Evolutionary conservation across 1,284 basidiomycete genomes (phyloP), one percentile per base, ranked within the genome.

Genomic region (Ustilago xerochloae): DNA sequence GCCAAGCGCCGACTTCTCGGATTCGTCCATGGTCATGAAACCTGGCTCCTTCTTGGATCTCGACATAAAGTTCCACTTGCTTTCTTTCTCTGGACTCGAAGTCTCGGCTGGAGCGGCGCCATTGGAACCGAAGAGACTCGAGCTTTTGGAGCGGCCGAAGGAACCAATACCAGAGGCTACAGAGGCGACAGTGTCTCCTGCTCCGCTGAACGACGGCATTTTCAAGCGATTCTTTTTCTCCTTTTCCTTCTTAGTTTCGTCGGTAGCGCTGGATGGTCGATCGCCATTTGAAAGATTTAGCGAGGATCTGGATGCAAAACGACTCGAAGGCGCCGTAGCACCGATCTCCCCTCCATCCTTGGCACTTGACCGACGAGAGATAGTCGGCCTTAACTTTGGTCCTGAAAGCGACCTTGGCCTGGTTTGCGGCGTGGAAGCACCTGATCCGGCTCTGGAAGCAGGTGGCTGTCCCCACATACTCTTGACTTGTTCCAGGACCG

Each of bases 401-500:
- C 26, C 54, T 1, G 67, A 57, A 3, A 43, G 28, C 28, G 63
- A 53, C 13, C 55, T 33, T 1, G 72, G 58, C 4, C 71, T 45
- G 8, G 51, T 59, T 9, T 36, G n/a, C 10, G 56, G 56, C 2
- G 71, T 52, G 6, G 35, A 53, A 12, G 50, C 5, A 1, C 59
- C 55, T 4, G 59, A 59, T 6, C 50, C 32, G 10, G 64, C 24
- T 6, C 33, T 29, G 10, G 36, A 53, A 36, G 52, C 20, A 15
- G 60, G 66, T 13, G 55, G 33, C 10, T 55, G 53, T 9, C 47
- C 26, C 70, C 70, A 74, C 46, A 56, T 58, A 12, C 49, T 45
- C 32, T 70, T 78, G 36, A 77, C 66, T 41, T 75, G 71, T 56
- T 80, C 75, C n/a, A 80, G 35, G 12, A 77, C 65, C 2, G 66